Base-by-base conservation (phyloP, 306 rosid species). In the Castanea mollissima region DNA sequence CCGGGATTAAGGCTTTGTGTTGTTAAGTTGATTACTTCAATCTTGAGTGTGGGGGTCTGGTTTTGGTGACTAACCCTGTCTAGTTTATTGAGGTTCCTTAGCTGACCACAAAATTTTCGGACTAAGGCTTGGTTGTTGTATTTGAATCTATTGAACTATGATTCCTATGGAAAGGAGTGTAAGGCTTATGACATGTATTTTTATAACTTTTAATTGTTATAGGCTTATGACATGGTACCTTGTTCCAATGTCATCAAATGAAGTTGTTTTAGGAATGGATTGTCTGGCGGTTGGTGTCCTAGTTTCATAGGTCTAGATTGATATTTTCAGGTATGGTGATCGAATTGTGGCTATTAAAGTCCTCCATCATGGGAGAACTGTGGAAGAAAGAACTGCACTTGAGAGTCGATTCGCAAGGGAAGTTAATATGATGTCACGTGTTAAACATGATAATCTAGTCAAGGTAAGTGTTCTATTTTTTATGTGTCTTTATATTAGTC, bases 391-490 rank as follows among this genome's bases (percentile, higher is more conserved):
- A 83, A 86, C 92, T 69, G 51, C 92, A 5, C 97, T 95, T 72
- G 98, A 95, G 85, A 74, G 86, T 87, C 99, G 97, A 31, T 95
- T 95, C 81, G 92, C 90, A 8, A 90, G 97, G 78, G 99, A 95
- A 90, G 99, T 95, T 75, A 91, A 75, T 70, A 93, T 95, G 99
- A 95, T 93, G 96, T 91, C 99, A 23, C 90, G 98, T 62, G 99
- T 95, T 38, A 96, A 90, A 85, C 99, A 95, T 58, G 94, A 88
- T 35, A 93, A 95, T 83, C 97, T 95, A 78, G 99, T 95, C 73
- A 90, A 90, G 93, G 99, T 91, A 67, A 86, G 83, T 83, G 79
- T n/a, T 32, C 73, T 75, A 55, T 27, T 55, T 54, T 79, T 19
- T 18, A 16, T 21, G 20, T 8, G 52, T 32, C 57, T 41, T 58